Evolutionary conservation across 495 filamentous ascomycete species (phyloP), one percentile per base, ranked within the genome.

Genomic region (Penicillium cosmopolitanum): DNA sequence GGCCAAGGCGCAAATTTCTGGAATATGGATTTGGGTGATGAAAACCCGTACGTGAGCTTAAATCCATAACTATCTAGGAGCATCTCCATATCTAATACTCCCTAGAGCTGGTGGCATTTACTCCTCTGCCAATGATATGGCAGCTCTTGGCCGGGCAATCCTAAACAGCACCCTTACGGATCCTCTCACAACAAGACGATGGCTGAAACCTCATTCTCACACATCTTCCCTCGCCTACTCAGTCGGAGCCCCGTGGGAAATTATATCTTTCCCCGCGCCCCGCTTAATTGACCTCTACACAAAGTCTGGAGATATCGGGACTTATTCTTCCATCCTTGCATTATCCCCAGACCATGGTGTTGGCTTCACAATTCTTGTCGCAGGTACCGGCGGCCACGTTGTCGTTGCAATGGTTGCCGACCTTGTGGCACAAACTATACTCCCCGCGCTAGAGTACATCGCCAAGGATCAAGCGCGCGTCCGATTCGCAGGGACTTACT

Each of bases 211-310:
- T 0, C 46, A 59, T 7, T 61, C 76, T 0, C 72, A 81, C 21
- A 84, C 83, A 3, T 73, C 84, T 4, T 75, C 77, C 35, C 64
- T 80, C 0, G 63, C 64, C 16, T 68, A 76, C 28, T 73, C 75
- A 11, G 69, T 87, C 5, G 79, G 84, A 18, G 77, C 80, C 2
- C 85, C 86, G 0, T 88, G 84, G 84, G 85, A 86, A 34, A 81
- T 87, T 33, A 64, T 57, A 9, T 57, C 61, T 3, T 56, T 67
- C 9, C 18, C 59, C 0, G 44, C 28, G 23, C 34, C 58, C 16
- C 67, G 72, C 6, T 56, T 75, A 0, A 66, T 82, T 31, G 81
- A 85, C 21, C 65, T 85, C n/a, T 86, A 85, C 68, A 82, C 79
- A 42, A 86, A 86, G 60, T 57, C 67, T 18, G 84, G 84, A 3